Base-by-base conservation (phyloP, 1,284 basidiomycete genomes). In the Rhodotorula sp. region DNA sequence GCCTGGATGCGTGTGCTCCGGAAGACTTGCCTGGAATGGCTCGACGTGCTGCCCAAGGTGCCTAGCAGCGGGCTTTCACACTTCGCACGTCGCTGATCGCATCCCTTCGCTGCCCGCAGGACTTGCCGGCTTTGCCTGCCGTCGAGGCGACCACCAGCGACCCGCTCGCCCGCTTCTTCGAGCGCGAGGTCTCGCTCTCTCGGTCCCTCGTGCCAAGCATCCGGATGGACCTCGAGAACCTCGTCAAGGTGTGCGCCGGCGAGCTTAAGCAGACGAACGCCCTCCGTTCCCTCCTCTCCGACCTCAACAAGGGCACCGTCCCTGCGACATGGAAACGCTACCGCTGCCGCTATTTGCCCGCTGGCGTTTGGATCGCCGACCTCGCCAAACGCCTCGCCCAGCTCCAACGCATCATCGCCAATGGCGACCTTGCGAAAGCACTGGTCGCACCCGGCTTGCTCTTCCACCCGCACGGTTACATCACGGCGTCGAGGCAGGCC, bases 381-480 rank as follows among this genome's bases (percentile, higher is more conserved):
- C 85, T 96, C 56, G 83, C 86, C 40, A 86, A 86, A 56, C 87
- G 94, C 31, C 81, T 97, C 50, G 84, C 81, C 28, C 94, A 96
- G 79, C 85, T 97, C 48, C 87, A 92, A 67, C 81, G 83, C n/a
- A 88, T 95, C 70, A 87, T 90, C 1, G 79, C 81, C 10, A 83
- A 88, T 65, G 86, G 62, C 34, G 46, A 62, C 30, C 56, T 63
- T 30, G 70, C 64, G 2, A 88, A 72, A 86, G 85, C 75, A 81
- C 84, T 93, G 5, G 73, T 70, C 47, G 92, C 91, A 89, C 85
- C 96, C 20, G 93, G 94, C 46, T 91, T 91, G 0, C 80, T 97
- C 62, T 96, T 97, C 86, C 94, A 92, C 85, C 94, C 94, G 1
- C 92, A 94, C 78, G 93, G 92, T 4, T 96, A 93, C 80, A 86